Base-by-base conservation (phyloP, 768 basidiomycete species). In the Lyophyllum shimeji region DNA sequence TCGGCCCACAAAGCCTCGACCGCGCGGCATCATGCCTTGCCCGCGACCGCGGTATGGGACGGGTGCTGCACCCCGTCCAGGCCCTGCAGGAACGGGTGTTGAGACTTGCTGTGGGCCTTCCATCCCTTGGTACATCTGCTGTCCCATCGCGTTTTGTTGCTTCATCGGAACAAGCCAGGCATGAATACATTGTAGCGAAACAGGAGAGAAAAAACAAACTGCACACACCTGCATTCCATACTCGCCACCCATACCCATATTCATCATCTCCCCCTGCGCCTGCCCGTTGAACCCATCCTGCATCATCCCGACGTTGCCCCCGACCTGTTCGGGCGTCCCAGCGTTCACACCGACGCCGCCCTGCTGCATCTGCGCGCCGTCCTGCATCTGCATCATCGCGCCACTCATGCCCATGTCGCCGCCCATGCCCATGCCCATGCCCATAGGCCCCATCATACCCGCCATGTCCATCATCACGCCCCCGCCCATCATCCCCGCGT, bases 391-490 rank as follows among this genome's bases (percentile, higher is more conserved):
- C 81, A 85, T 84, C 80, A 83, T 82, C 13, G 76, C 71, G 48
- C 75, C 78, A 23, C 75, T 78, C 81, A 85, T 82, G 25, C 78
- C 76, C 82, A 89, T 83, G 62, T 87, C 85, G 81, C 84, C 82
- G 31, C 77, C 81, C 74, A 83, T 80, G 37, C 74, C 76, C 81
- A 86, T 85, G 31, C 77, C 81, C 74, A 83, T 81, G 39, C 74
- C 76, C 81, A 86, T 85, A 53, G 77, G 77, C 60, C 78, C 80
- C 69, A 83, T 83, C 76, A 85, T 83, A 55, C 80, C 79, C 51
- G 76, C 75, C 82, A 93, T 92, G 64, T 85, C 86, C 89, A 91
- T 90, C 87, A 92, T 89, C 58, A 85, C 79, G 46, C 82, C 84
- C 24, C 80, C 78, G 39, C 71, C 79, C 83, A 86, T 82, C 82